A percentile compares a stretch with the other conserved stretches of the same genome.
Evolutionary conservation across 805 yeast species (phyloP).

Genomic region (Pichia deserticola): DNA sequence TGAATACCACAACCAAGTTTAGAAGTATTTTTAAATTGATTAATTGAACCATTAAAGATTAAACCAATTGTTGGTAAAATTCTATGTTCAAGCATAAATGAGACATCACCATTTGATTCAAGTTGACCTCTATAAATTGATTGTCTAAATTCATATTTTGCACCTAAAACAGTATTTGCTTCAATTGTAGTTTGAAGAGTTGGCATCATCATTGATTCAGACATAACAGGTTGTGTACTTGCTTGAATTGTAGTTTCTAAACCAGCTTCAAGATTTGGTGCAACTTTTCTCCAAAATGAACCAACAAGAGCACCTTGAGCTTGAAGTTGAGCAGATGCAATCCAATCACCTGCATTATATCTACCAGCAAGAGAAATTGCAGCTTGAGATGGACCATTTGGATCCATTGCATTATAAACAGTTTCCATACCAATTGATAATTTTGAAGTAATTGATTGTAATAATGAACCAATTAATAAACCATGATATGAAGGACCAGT

Average conservation of each 20-base stretch:
- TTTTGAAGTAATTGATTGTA: constrained; percentile 81
- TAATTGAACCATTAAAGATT: constrained; percentile 83
- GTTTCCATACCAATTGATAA: constrained; percentile 90
- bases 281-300: constrained; percentile 89
- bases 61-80: constrained; percentile 86
- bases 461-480: constrained; percentile 82
- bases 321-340: constrained; percentile 87
- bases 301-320: constrained; percentile 87
- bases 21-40: constrained; percentile 72
- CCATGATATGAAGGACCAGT: constrained; percentile 76
- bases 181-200: constrained; percentile 79
- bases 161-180: constrained; percentile 90
- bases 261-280: constrained; percentile 93
- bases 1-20: constrained; percentile 91
- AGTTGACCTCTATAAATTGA: constrained; percentile 92
- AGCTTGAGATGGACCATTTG: constrained; percentile 75
- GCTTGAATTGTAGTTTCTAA: constrained; percentile 80
- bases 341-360: constrained; percentile 84
- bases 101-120: constrained; percentile 85
- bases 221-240: constrained; percentile 67
- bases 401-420: constrained; percentile 71
- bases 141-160: constrained; percentile 96
- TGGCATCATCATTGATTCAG: constrained; percentile 62
- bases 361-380: constrained; percentile 87
- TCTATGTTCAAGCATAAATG: constrained; percentile 87